These are phyloP conservation scores for Trypanosoma scelopori DNA, from an alignment of 208 protist species.

Conservation along the genomic window DNA sequence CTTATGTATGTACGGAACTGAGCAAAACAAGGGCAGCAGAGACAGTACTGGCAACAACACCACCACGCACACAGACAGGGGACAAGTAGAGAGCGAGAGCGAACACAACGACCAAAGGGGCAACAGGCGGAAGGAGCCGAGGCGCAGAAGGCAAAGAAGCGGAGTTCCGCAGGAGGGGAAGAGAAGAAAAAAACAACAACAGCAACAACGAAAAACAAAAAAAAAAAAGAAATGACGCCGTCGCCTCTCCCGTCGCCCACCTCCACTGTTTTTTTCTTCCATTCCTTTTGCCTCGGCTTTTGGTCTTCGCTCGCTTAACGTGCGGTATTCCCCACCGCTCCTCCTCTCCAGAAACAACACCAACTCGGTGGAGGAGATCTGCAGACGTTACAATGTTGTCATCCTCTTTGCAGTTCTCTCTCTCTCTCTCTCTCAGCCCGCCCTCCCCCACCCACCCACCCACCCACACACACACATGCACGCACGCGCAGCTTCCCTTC, in stretches of 20 bases:
- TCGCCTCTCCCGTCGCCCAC: no score
- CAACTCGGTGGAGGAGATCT: no score
- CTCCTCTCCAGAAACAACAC: no score
- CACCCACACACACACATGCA: neutral
- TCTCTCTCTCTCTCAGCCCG: neutral
- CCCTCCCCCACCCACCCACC: no score
- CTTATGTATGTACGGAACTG: neutral
- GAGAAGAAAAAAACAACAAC: conserved; percentile 5
- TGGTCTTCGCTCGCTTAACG: neutral
- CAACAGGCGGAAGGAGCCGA: no score
- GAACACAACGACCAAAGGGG: no score
- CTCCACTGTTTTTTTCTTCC: neutral
- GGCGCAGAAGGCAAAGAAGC: no score
- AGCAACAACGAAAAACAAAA: no score
- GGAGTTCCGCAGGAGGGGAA: neutral
- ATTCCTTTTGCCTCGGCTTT: neutral
- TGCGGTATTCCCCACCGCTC: no score
- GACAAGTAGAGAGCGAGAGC: no score
- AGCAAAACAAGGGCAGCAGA: neutral
- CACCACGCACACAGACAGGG: neutral
- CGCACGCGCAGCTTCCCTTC: no score
- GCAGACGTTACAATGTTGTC: neutral
- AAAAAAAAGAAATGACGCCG: no score
- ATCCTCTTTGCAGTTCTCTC: neutral
- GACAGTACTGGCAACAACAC: neutral